phyloP scores from a whole-genome alignment of 192 early-diverging fungal genomes.

The Cladochytrium replicatum region DNA sequence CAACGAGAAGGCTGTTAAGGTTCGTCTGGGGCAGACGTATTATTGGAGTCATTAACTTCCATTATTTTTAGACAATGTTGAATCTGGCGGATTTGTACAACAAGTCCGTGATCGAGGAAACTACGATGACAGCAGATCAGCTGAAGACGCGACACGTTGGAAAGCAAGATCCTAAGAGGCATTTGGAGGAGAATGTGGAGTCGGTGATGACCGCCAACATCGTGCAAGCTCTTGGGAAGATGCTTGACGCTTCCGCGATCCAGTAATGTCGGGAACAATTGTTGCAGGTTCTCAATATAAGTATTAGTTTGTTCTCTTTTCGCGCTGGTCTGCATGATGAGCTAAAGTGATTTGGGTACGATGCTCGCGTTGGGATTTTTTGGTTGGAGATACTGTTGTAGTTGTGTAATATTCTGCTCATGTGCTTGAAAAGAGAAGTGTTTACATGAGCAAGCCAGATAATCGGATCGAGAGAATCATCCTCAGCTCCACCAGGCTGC shows the following conservation, averaged over 20 bases:
- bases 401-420: not conserved
- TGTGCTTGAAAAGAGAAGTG: too few relatives aligned
- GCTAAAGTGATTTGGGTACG: too few relatives aligned
- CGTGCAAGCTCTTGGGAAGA: constrained; percentile 87
- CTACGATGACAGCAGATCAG: constrained; percentile 82
- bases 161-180: constrained; percentile 99
- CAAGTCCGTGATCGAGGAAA: constrained; percentile 97
- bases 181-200: constrained; percentile 89
- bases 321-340: too few relatives aligned
- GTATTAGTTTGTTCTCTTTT: too few relatives aligned
- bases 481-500: constrained; percentile 10
- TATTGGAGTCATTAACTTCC: constrained; percentile 2
- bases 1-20: constrained; percentile 82
- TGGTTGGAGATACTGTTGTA: not conserved
- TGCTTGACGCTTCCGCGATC: constrained; percentile 85
- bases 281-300: too few relatives aligned
- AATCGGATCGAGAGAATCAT: constrained; percentile 18
- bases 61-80: constrained; percentile 63
- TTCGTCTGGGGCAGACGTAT: constrained; percentile 12
- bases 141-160: constrained; percentile 99
- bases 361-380: too few relatives aligned
- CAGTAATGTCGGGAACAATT: too few relatives aligned
- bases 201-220: constrained; percentile 91
- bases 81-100: constrained; percentile 85
- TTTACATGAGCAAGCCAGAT: constrained; percentile 15